These are phyloP conservation scores for Paragyromitra xinjiangensis DNA, from an alignment of 495 filamentous ascomycete genomes.

Conservation along the genomic window DNA sequence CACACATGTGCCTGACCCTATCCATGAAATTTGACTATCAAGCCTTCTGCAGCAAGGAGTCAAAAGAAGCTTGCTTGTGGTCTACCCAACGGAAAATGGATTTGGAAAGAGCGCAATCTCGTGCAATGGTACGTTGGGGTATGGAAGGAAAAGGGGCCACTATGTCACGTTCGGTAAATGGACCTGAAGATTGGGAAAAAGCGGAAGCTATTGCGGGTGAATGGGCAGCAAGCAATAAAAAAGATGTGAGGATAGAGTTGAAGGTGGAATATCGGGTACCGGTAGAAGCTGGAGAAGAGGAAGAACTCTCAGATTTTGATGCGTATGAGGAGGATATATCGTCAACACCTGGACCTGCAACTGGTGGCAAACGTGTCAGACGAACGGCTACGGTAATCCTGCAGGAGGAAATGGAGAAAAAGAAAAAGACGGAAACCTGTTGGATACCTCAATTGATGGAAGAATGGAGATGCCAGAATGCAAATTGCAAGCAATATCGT, in stretches of 20 bases:
- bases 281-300: background rate
- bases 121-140: background rate
- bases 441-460: background rate
- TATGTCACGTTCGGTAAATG: background rate
- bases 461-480: background rate
- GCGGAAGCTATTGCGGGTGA: background rate
- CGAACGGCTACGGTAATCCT: background rate
- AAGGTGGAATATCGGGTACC: background rate
- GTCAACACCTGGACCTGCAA: background rate
- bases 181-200: background rate
- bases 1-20: too few species aligned
- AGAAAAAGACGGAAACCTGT: background rate
- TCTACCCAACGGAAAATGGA: background rate
- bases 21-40: too few species aligned
- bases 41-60: background rate
- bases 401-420: background rate
- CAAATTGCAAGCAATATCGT: background rate
- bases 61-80: background rate
- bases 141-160: background rate
- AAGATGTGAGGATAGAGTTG: background rate
- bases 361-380: background rate
- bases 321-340: background rate
- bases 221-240: background rate
- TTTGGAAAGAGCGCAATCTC: background rate
- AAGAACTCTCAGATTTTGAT: background rate